Evolutionary conservation across 305 asterid species (phyloP).

Genomic region (Solanum hybrid): DNA sequence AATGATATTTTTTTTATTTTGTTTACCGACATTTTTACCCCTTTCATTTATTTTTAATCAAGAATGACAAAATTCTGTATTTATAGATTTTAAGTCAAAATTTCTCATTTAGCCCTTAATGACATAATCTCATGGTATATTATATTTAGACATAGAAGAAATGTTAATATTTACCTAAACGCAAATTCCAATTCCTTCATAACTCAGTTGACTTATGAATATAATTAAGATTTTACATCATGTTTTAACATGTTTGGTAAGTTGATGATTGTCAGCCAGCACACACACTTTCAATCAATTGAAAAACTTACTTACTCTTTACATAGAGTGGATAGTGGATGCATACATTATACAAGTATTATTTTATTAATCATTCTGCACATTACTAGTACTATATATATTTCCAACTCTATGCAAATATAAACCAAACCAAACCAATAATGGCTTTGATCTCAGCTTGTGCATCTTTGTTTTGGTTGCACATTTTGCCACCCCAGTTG

Average conservation of each 20-base stretch:
- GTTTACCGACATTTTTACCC: fast-evolving
- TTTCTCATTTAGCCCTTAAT: background rate
- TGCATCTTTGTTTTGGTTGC: background rate
- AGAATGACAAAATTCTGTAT: background rate
- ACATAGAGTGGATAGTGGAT: background rate
- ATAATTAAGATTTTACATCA: background rate
- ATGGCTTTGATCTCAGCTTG: background rate
- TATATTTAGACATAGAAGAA: background rate
- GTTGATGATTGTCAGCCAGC: background rate
- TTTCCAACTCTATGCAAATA: background rate
- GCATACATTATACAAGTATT: background rate
- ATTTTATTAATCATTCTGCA: background rate
- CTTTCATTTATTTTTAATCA: background rate
- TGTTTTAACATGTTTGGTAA: background rate
- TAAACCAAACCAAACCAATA: background rate
- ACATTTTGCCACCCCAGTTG: background rate
- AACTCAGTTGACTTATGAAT: background rate
- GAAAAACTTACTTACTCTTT: background rate
- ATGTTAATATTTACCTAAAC: background rate
- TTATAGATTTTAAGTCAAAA: no score
- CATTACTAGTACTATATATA: background rate
- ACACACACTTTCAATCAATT: background rate
- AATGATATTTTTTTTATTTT: no score
- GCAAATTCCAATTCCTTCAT: no score
- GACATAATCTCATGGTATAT: background rate